Evolutionary conservation across 2,329 filamentous ascomycete genomes (phyloP), one percentile per base, ranked within the genome.

Genomic region (Parafenestella ontariensis): DNA sequence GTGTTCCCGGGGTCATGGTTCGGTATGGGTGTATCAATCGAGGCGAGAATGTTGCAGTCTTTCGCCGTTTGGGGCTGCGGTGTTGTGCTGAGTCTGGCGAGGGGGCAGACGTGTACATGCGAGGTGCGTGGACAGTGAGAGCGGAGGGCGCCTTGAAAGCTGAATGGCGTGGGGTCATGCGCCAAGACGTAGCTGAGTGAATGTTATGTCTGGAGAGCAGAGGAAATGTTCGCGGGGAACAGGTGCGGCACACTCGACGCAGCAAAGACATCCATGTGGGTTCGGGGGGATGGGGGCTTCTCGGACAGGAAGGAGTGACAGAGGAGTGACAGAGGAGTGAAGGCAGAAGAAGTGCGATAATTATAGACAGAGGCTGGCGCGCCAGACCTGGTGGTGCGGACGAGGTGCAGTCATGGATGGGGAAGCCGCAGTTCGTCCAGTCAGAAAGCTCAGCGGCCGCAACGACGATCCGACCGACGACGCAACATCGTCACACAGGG

Each of bases 401-500:
- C 56, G 44, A 49, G 49, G 47, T 37, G 45, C 29, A 55, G 56
- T 58, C n/a, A 58, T 56, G 58, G 62, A 59, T 68, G 69, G 69
- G 69, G 62, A 64, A 71, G 62, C 59, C 53, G 57, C 54, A 45
- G 56, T 60, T 61, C 43, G 61, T 66, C 70, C 69, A 73, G 56
- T 73, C 65, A 70, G 56, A 67, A 64, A 54, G 66, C 68, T 54
- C 55, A 66, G 65, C 63, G 70, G 66, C 69, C 69, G 69, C 69
- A 71, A 59, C 57, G 52, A 52, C 57, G 31, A 57, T 43, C 33
- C 39, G 49, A 31, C 45, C 41, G 48, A 29, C 34, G 37, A 56
- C n/a, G 15, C 62, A 61, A 54, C 64, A 61, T 60, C 56, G 61
- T 64, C 65, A 65, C 63, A 52, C 54, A 45, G 41, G 21, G 11